Base-by-base conservation (phyloP, 768 basidiomycete species). In the Trametes gibbosa region DNA sequence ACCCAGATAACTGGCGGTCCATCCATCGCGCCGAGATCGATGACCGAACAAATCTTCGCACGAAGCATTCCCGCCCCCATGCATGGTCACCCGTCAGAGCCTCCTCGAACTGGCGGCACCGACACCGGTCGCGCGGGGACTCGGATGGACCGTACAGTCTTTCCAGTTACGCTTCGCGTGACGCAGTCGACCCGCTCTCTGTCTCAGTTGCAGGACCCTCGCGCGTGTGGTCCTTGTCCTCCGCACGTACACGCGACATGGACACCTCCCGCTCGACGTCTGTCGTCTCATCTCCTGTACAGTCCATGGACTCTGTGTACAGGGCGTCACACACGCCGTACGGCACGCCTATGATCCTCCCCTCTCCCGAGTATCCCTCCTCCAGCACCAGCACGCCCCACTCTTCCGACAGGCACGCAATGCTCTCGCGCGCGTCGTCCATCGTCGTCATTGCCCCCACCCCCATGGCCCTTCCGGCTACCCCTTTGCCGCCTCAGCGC, bases 1-100 rank as follows among this genome's bases (percentile, higher is more conserved):
- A 81, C 56, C 77, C 82, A 2, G 69, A 72, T 3, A 72, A 73
- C 2, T 81, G 78, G 72, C 73, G 76, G 48, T 71, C 68, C 14
- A 69, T 74, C 39, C 59, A 68, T 32, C 71, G 70, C 52, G 73
- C 74, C 13, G 68, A 74, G 32, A 27, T 62, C 16, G 67, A 67
- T 34, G 63, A 64, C 23, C 32, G 58, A 10, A 61, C 65, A 7
- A 53, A 58, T 1, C 53, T 65, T 34, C 59, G 50, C 17, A 49
- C 50, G 3, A 65, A 49, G 43, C 21, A 49, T 25, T 45, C 61
- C 5, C 60, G 65, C 10, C 29, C 4, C 29, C 67, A 65, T 19
- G 39, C 62, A 1, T 63, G 53, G 49, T 68, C 66, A 2, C 63
- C 65, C 13, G 57, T 65, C 42, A 58, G 52, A 25, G 57, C 45